Base-by-base conservation (phyloP, 148 eudicot genomes). In the Cornus florida region DNA sequence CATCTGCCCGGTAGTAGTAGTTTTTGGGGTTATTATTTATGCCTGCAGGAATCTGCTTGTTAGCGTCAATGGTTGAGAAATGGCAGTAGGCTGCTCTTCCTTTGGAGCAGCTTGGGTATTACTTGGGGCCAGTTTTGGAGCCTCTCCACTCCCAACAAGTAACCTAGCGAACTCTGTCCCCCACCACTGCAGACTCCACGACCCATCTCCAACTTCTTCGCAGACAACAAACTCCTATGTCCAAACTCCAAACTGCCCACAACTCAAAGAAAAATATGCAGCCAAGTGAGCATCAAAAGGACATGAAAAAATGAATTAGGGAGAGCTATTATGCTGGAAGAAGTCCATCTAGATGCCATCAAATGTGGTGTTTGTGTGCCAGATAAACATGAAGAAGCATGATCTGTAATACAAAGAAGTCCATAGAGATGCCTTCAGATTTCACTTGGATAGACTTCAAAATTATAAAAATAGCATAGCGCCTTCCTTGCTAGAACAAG, bases 161-260 rank as follows among this genome's bases (percentile, higher is more conserved):
- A 94, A 39, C 86, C 92, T 62, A 92, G 89, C 28, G 97, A 94
- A 78, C 98, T 94, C 75, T 94, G 92, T 46, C 93, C 98, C 6
- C 98, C 98, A 31, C 98, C 98, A 81, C 94, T 86, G 93, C 98
- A 92, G 71, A 90, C 96, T 46, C 98, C 98, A 82, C 97, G 94
- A 68, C 97, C 93, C 98, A 94, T 67, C 62, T 68, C 57, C 56
- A 50, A 74, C 14, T 66, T 31, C 12, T 56, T 67, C 57, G 46
- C 53, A n/a, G 8, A 69, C 10, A 67, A 41, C 65, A 68, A 69
- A 23, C 9, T 75, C n/a, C 28, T 28, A 28, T 28, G 28, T 28
- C 28, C 28, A 43, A 20, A 24, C 19, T 69, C 28, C 28, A 28
- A 28, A 28, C 28, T 28, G 16, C 10, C 48, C 48, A 43, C 56